Percentiles rank a stretch among this genome's conserved stretches.
These are phyloP conservation scores for Boletus vermiculosoides DNA, from an alignment of 768 basidiomycete species.

Conservation along the genomic window DNA sequence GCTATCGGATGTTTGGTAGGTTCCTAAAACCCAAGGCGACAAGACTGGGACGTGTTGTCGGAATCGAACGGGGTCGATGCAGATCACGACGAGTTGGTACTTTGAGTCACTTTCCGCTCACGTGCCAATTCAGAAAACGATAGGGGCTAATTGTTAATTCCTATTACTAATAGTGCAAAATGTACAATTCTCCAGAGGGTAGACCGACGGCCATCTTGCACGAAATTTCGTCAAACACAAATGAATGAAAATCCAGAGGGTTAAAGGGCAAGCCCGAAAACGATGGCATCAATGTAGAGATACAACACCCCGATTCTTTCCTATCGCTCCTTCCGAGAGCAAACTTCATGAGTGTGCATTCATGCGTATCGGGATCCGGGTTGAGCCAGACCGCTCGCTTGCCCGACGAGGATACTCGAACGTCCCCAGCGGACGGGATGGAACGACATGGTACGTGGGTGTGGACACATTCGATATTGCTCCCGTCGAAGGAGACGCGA, in stretches of 20 bases:
- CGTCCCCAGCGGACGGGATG: conserved; percentile 9
- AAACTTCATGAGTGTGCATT: conserved; percentile 51
- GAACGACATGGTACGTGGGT: conserved; percentile 9
- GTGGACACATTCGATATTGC: background rate
- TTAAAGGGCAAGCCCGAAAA: conserved; percentile 53
- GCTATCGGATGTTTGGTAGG: conserved; percentile 3
- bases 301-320: conserved; percentile 1
- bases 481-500: conserved; percentile 16
- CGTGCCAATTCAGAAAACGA: conserved; percentile 19
- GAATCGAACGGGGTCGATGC: conserved; percentile 1
- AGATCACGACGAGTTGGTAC: background rate
- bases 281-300: conserved; percentile 41
- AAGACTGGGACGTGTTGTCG: background rate
- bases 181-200: conserved; percentile 52
- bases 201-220: conserved; percentile 52
- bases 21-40: background rate
- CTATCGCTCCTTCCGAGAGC: conserved; percentile 30
- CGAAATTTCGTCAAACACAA: conserved; percentile 56
- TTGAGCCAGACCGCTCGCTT: conserved; percentile 22
- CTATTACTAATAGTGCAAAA: conserved; percentile 35
- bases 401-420: conserved; percentile 20
- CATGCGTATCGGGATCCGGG: conserved; percentile 28
- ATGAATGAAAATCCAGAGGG: conserved; percentile 41
- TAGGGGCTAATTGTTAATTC: conserved; percentile 16
- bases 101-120: conserved; percentile 22